phyloP scores from a whole-genome alignment of 768 basidiomycete genomes.

The Boletus vinaceobasis region DNA sequence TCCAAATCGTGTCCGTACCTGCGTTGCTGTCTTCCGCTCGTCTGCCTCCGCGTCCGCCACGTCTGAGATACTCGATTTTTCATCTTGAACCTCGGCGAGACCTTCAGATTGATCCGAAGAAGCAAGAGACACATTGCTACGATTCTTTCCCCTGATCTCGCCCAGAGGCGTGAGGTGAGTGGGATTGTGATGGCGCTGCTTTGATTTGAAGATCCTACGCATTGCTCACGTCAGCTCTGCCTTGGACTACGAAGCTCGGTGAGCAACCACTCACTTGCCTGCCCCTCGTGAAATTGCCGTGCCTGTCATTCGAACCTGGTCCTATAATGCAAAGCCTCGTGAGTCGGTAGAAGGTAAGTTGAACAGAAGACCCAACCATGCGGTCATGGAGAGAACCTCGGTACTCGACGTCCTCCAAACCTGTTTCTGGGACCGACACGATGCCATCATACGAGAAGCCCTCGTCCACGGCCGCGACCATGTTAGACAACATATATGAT shows the following conservation, averaged over 20 bases:
- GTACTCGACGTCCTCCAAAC: conserved; percentile 3
- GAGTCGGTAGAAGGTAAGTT: background rate
- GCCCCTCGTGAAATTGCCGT: background rate
- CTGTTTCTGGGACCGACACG: conserved; percentile 4
- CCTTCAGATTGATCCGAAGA: background rate
- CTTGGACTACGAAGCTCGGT: background rate
- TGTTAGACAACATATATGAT: background rate
- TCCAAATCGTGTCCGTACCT: background rate
- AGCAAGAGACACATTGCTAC: background rate
- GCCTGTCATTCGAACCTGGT: background rate
- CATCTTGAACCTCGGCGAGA: background rate
- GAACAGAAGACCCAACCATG: background rate
- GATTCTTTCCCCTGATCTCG: background rate
- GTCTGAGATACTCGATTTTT: background rate
- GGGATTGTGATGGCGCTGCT: background rate
- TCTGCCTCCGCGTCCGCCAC: background rate
- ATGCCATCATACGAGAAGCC: conserved; percentile 9
- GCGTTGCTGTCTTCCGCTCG: background rate
- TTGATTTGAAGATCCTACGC: background rate
- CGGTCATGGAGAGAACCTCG: background rate
- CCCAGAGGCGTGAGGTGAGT: background rate
- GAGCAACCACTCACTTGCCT: background rate
- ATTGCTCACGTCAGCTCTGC: background rate
- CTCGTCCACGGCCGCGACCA: background rate
- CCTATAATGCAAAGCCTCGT: background rate